phyloP scores from a whole-genome alignment of 176 grass and related monocot species.

The Puya raimondii region DNA sequence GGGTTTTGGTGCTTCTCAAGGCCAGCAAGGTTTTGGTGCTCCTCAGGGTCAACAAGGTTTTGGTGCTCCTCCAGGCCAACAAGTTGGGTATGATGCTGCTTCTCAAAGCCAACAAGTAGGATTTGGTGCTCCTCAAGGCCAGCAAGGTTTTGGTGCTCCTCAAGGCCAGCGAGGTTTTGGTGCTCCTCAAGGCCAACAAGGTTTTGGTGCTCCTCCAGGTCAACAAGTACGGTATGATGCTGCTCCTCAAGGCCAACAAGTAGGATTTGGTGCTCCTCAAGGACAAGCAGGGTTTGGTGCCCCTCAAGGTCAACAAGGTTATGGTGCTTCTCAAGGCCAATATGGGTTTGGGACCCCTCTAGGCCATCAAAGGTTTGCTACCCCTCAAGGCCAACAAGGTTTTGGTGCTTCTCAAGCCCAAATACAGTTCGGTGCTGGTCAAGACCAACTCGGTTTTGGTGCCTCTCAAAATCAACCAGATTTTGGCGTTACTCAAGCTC shows the following conservation, averaged over 20 bases:
- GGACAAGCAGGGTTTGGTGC: constrained; percentile 2
- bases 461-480: background rate
- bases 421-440: background rate
- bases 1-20: background rate
- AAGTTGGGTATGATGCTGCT: constrained; percentile 3
- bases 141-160: background rate
- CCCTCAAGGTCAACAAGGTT: constrained; percentile 5
- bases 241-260: background rate
- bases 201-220: constrained; percentile 11
- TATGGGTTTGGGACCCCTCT: too few relatives aligned
- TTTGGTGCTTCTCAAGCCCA: background rate
- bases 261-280: constrained; percentile 6
- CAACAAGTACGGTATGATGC: constrained; percentile 1
- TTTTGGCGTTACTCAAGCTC: constrained; percentile 12
- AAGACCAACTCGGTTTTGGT: background rate
- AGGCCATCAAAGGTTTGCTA: too few relatives aligned
- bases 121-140: constrained; percentile 10
- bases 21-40: constrained; percentile 15
- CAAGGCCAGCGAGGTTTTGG: background rate
- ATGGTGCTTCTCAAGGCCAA: background rate
- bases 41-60: constrained; percentile 2
- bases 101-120: constrained; percentile 6
- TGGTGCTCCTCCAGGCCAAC: background rate
- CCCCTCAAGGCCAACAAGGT: constrained; percentile 6
- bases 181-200: background rate